Evolutionary conservation across 2,329 filamentous ascomycete genomes (phyloP), one percentile per base, ranked within the genome.

Genomic region (Cercospora janseana): DNA sequence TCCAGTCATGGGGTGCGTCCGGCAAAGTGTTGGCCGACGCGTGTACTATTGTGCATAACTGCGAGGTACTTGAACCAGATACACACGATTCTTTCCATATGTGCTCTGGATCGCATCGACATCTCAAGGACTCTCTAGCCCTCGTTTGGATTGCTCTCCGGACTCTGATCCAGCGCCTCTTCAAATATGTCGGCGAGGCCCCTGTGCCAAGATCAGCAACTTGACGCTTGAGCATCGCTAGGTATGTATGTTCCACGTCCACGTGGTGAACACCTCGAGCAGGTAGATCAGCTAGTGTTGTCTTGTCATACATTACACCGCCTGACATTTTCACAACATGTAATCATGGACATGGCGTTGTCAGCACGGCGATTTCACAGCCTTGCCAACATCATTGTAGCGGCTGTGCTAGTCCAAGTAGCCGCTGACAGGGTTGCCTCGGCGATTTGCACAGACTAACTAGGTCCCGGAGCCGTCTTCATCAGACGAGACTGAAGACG

Each of bases 1-100:
- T 26, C 20, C 35, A 21, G 51, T 27, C 21, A 41, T 29, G 35
- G 42, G 35, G 40, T 10, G 54, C 56, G 47, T 21, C 31, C 32
- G 37, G 29, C 26, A 34, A 41, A 24, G 38, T 27, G 28, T 26
- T 46, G 34, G 45, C 46, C 46, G 54, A 47, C 53, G 60, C 55
- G 44, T 63, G 59, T 63, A 62, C 53, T 54, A 58, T 57, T 62
- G 58, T 61, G 57, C 56, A 63, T 62, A 61, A 42, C 37, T 18
- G 20, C 31, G 31, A 37, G 32, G 32, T 35, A 26, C 31, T 35
- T 18, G 31, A 32, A 38, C 44, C 40, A 27, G 16, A 28, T 24
- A 37, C 44, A 46, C 23, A 32, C 46, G 29, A 34, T 12, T 15
- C 7, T 21, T 49, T 35, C 20, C 27, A 31, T 49, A 13, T 43